These are phyloP conservation scores for Irpex sp. DNA, from an alignment of 1,284 basidiomycete genomes.

Conservation along the genomic window DNA sequence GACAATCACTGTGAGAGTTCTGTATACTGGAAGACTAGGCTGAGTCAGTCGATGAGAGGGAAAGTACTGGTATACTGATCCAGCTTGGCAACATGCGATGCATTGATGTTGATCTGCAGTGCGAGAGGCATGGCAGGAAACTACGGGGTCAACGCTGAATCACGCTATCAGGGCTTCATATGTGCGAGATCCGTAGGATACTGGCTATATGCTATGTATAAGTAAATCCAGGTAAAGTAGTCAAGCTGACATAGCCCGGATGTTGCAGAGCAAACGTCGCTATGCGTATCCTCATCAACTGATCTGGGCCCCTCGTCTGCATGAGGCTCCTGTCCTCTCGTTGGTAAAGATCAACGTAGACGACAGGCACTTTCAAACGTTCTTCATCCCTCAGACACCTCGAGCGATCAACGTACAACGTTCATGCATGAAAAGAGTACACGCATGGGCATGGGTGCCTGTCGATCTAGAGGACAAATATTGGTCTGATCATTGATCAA, in stretches of 20 bases:
- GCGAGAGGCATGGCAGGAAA: no score
- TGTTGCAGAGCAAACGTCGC: background rate
- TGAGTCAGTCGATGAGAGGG: background rate
- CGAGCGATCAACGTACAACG: background rate
- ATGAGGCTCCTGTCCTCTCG: background rate
- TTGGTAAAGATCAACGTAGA: background rate
- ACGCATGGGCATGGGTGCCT: background rate
- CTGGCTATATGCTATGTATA: background rate
- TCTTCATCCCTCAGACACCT: no score
- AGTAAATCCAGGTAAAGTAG: background rate
- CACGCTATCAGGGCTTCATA: no score
- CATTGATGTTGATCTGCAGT: no score
- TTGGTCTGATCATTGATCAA: background rate
- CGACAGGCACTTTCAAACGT: background rate
- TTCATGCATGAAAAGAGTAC: background rate
- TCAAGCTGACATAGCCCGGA: background rate
- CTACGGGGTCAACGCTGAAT: no score
- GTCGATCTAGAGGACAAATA: background rate
- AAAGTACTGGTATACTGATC: no score
- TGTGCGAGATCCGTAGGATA: background rate
- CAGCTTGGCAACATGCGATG: no score
- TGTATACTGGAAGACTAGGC: background rate
- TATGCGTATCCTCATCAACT: background rate
- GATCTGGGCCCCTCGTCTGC: background rate
- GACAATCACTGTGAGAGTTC: background rate